Conservation (phyloP, 148 eudicot genomes). For the Nepenthes gracilis region DNA sequence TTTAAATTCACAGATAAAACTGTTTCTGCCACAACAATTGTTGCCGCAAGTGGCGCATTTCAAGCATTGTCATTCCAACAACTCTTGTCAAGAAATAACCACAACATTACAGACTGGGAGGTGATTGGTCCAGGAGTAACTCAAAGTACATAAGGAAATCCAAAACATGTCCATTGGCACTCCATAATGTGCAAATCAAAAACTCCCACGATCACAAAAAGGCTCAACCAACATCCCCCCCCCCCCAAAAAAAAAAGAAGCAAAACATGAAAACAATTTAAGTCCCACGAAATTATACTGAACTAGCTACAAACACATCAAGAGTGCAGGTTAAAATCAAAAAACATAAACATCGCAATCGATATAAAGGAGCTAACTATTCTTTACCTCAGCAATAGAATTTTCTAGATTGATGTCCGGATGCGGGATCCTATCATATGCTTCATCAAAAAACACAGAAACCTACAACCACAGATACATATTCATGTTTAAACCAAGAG, state of each 20-base stretch:
- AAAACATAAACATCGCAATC: background rate
- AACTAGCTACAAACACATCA: background rate
- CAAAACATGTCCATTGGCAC: background rate
- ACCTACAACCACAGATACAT: conserved; percentile 29
- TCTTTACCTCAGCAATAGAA: conserved; percentile 56
- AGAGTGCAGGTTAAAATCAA: background rate
- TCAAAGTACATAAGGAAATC: no score
- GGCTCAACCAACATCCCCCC: no score
- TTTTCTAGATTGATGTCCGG: conserved; percentile 47
- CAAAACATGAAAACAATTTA: no score
- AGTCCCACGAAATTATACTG: no score
- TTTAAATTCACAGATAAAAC: background rate
- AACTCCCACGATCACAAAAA: no score
- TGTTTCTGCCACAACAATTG: no score
- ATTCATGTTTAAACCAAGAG: background rate
- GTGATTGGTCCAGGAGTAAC: no score
- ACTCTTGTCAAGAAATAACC: no score
- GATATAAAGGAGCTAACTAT: background rate
- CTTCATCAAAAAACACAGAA: conserved; percentile 43
- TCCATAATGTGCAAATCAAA: conserved; percentile 1
- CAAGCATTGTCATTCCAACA: no score
- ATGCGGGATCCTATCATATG: conserved; percentile 65
- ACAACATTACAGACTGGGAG: no score
- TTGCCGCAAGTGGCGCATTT: no score
- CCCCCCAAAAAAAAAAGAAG: no score